Evolutionary conservation across 176 grass and related monocot species (phyloP).

Genomic region (Zizania latifolia): DNA sequence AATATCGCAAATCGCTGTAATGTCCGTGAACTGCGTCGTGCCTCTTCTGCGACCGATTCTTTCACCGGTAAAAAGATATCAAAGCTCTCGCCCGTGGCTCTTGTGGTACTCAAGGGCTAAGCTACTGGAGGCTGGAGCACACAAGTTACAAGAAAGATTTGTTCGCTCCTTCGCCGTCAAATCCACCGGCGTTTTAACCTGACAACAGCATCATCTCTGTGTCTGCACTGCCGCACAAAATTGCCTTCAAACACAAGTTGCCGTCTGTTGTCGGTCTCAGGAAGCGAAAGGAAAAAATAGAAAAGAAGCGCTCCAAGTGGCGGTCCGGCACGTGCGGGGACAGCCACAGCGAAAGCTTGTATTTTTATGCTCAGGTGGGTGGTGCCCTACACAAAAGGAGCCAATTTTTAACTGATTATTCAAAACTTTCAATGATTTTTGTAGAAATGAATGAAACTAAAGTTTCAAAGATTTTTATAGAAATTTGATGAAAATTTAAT

Average conservation of each 20-base stretch:
- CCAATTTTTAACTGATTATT: too few species aligned
- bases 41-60: background rate
- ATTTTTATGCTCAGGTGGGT: background rate
- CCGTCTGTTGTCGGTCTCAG: background rate
- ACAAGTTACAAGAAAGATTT: background rate
- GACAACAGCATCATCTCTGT: background rate
- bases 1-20: slow-evolving; percentile 6
- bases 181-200: background rate
- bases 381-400: too few species aligned
- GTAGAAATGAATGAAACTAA: too few species aligned
- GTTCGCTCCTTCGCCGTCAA: background rate
- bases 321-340: slow-evolving; percentile 19
- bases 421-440: too few species aligned
- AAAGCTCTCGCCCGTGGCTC: background rate
- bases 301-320: background rate
- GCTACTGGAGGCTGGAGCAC: background rate
- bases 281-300: background rate
- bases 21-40: background rate
- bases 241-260: too few species aligned
- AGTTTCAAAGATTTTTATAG: too few species aligned
- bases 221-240: too few species aligned
- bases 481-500: too few species aligned
- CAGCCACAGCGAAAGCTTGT: background rate
- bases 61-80: background rate
- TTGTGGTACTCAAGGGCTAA: slow-evolving; percentile 24